phyloP scores from a whole-genome alignment of 805 yeast genomes.

The Pichia thaimueangensis region DNA sequence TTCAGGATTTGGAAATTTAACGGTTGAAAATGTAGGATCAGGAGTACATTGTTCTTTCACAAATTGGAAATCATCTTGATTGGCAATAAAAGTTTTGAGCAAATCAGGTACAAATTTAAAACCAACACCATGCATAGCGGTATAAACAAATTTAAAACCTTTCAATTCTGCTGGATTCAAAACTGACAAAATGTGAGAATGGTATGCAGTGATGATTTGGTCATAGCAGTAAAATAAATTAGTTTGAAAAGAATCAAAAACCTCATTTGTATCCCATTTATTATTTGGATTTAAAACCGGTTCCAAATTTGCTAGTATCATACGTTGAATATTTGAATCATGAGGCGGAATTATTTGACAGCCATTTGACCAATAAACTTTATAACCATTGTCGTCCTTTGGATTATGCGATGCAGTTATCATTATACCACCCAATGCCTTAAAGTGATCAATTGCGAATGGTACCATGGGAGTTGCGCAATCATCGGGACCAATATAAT shows the following conservation, averaged over 20 bases:
- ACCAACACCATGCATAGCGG: conserved; percentile 97
- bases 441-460: conserved; percentile 58
- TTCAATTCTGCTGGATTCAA: conserved; percentile 29
- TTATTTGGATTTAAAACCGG: conserved; percentile 47
- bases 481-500: conserved; percentile 41
- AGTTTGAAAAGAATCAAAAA: conserved; percentile 14
- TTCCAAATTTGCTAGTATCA: conserved; percentile 51
- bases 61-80: conserved; percentile 21
- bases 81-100: conserved; percentile 23
- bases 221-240: conserved; percentile 36
- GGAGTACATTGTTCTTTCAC: conserved; percentile 67
- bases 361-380: conserved; percentile 89
- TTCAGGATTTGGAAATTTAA: conserved; percentile 90
- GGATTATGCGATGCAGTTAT: conserved; percentile 88
- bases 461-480: conserved; percentile 90
- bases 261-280: conserved; percentile 29
- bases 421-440: conserved; percentile 83
- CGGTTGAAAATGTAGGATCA: conserved; percentile 83
- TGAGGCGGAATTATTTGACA: conserved; percentile 95
- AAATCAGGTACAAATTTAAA: conserved; percentile 46
- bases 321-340: conserved; percentile 62
- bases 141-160: conserved; percentile 59
- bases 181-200: conserved; percentile 26
- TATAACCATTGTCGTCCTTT: conserved; percentile 84
- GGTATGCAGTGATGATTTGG: conserved; percentile 38